Evolutionary conservation across 2,329 filamentous ascomycete species (phyloP).

Genomic region (Aspergillus sp.): DNA sequence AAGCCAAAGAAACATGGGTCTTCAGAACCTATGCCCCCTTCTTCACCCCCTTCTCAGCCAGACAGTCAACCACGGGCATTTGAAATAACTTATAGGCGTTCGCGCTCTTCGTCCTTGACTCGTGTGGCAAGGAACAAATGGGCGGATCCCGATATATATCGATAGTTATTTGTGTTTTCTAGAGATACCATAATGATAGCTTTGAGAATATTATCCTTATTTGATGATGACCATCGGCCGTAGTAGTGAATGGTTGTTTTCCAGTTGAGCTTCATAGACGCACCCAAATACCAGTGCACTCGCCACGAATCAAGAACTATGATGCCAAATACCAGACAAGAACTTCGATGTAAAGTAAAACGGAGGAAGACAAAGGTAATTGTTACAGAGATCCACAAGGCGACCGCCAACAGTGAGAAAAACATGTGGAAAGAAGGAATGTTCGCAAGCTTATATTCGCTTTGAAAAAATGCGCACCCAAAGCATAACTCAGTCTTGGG

Average conservation of each 20-base stretch:
- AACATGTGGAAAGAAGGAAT: background rate
- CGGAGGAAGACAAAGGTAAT: background rate
- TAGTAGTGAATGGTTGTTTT: background rate
- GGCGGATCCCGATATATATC: conserved; percentile 37
- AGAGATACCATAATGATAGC: conserved; percentile 25
- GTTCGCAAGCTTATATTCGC: background rate
- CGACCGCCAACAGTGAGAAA: background rate
- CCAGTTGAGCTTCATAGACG: background rate
- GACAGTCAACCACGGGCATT: conserved; percentile 26
- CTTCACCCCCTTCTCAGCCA: conserved; percentile 23
- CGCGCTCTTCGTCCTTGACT: conserved; percentile 22
- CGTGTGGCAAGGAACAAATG: conserved; percentile 30
- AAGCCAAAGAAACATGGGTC: conserved; percentile 64
- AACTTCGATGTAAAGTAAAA: background rate
- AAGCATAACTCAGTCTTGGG: conserved; percentile 12
- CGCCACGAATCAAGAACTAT: background rate
- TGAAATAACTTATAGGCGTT: conserved; percentile 22
- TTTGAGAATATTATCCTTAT: conserved; percentile 8
- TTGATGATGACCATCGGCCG: background rate
- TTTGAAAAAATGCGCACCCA: background rate
- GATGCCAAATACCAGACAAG: background rate
- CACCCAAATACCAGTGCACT: background rate
- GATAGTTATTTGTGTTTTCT: conserved; percentile 22
- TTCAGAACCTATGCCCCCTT: conserved; percentile 15
- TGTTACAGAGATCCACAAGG: background rate